phyloP scores from a whole-genome alignment of 2,329 filamentous ascomycete genomes.

The Trichoderma polysporum region DNA sequence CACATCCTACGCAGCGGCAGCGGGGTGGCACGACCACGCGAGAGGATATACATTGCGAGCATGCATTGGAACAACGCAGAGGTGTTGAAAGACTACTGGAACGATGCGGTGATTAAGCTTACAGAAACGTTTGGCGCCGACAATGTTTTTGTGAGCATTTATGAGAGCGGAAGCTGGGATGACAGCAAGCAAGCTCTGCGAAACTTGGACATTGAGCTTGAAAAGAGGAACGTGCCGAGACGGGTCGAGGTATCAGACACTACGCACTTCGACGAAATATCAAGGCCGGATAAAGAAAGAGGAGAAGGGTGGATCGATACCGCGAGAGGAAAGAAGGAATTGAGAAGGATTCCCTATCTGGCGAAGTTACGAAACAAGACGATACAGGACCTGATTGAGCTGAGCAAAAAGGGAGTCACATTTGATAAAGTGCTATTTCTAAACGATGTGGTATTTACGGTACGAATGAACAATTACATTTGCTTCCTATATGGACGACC shows the following conservation, averaged over 20 bases:
- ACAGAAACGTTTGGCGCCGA: conserved; percentile 56
- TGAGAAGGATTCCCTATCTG: conserved; percentile 68
- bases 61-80: conserved; percentile 67
- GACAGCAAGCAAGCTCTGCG: conserved; percentile 62
- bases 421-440: conserved; percentile 62
- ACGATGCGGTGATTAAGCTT: conserved; percentile 57
- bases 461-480: conserved; percentile 26
- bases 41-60: conserved; percentile 64
- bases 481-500: neutral
- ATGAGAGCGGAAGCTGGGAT: conserved; percentile 70
- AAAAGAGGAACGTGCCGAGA: conserved; percentile 50
- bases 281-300: conserved; percentile 40
- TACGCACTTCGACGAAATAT: conserved; percentile 59
- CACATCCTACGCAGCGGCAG: conserved; percentile 19
- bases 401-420: conserved; percentile 49
- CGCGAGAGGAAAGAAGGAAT: conserved; percentile 50
- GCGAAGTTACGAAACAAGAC: conserved; percentile 62
- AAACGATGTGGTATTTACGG: conserved; percentile 63
- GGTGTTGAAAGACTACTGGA: conserved; percentile 63
- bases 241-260: conserved; percentile 58
- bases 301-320: conserved; percentile 67
- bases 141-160: conserved; percentile 67
- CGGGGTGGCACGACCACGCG: conserved; percentile 29
- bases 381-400: conserved; percentile 56
- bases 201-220: conserved; percentile 56